Conservation (phyloP, 179 eudicot species). For the Sideroxylon spinosum region DNA sequence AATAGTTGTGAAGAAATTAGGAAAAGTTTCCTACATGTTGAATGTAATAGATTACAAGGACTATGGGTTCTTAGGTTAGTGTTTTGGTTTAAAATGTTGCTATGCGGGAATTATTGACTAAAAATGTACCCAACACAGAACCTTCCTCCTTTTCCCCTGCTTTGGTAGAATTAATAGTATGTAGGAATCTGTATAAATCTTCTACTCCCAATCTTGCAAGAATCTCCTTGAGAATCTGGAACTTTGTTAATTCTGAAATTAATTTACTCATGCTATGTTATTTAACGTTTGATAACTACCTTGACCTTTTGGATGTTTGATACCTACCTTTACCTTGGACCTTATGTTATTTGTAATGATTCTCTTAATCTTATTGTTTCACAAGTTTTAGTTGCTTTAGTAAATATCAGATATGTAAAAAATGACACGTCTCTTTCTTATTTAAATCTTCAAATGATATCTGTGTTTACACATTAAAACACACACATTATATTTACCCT, state of each 20-base stretch:
- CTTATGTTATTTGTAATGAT: too few relatives aligned
- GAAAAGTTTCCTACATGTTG: background rate
- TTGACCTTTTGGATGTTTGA: too few relatives aligned
- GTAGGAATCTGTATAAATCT: too few relatives aligned
- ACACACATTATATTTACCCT: background rate
- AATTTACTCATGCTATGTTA: too few relatives aligned
- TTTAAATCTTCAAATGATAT: background rate
- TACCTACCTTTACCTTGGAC: too few relatives aligned
- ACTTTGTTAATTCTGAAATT: too few relatives aligned
- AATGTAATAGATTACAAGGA: background rate
- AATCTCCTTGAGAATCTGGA: too few relatives aligned
- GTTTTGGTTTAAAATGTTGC: background rate
- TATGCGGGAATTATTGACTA: background rate
- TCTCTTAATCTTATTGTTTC: background rate
- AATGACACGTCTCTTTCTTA: background rate
- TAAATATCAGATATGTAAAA: slow-evolving; percentile 3
- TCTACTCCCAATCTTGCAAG: too few relatives aligned
- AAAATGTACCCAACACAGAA: background rate
- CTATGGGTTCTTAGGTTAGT: slow-evolving; percentile 1
- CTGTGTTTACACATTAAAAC: too few relatives aligned
- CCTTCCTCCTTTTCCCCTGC: background rate
- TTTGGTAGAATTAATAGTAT: too few relatives aligned
- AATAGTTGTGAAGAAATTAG: background rate
- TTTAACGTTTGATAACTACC: too few relatives aligned
- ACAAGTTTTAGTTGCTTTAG: slow-evolving; percentile 1